Evolutionary conservation across 179 eudicot genomes (phyloP), one percentile per base, ranked within the genome.

Genomic region (Sideroxylon spinosum): DNA sequence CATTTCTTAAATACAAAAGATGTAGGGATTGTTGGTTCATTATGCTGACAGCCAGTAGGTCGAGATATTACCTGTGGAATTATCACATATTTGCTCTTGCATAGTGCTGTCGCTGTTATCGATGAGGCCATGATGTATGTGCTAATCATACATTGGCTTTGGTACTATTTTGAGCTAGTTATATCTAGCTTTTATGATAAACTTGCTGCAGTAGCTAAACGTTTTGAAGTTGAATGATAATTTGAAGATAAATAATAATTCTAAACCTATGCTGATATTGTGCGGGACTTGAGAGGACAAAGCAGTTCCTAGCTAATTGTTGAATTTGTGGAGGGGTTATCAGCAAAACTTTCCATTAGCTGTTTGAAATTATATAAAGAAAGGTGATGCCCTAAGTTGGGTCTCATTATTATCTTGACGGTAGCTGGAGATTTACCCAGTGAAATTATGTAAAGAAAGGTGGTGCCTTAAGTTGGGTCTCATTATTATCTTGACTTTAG

Each of bases 141-240:
- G 29, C 48, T 73, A 32, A 23, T 32, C 8, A 19, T 28, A 8
- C 59, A 20, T 23, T 74, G 66, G 67, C 63, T 73, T 57, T 74
- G 76, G 12, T 10, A 32, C 6, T 26, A 44, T 53, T 66, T 71
- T 66, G 19, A 48, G 57, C 55, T 56, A 52, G 25, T 50, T 68
- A 26, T 69, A 56, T 55, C 48, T 61, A 23, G 67, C 23, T 46
- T 64, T 63, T 72, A 65, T 60, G 57, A 76, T 65, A 49, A 49
- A 22, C 17, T 50, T 37, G 13, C 70, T 37, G 62, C 28, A 23
- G 3, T 37, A 37, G 44, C 44, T 37, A 37, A 37, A 37, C 44
- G 3, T 37, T 37, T 37, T 37, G 44, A 1, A 37, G 44, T 56
- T 56, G 48, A 28, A 25, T 17, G 28, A 6, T 50, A 72, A 32